These are phyloP conservation scores for Cryptococcus sp. DNA, from an alignment of 1,284 basidiomycete genomes.

Conservation along the genomic window DNA sequence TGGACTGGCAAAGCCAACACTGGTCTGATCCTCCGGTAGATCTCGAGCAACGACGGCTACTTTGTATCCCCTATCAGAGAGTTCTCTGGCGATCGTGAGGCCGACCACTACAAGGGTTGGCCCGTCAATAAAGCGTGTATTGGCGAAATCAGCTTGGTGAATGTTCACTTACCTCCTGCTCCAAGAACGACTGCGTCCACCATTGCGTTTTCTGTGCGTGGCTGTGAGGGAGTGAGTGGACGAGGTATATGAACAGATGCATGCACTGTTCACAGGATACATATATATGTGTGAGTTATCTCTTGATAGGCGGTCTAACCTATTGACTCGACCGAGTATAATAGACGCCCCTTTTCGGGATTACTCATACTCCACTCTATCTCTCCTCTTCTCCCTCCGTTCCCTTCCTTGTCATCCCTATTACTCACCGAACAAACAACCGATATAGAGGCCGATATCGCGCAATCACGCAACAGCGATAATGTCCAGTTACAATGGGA, in stretches of 20 bases:
- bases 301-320: too few relatives aligned
- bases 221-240: neutral
- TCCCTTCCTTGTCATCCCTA: too few relatives aligned
- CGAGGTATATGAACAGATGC: neutral
- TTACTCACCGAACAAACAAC: neutral
- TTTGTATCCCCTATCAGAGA: conserved; percentile 55
- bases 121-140: neutral
- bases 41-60: conserved; percentile 67
- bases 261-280: neutral
- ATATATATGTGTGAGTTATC: neutral
- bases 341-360: neutral
- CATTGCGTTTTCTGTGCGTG: conserved; percentile 4
- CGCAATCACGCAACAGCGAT: neutral
- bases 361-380: neutral
- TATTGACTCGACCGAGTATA: neutral
- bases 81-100: conserved; percentile 54
- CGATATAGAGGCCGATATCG: too few relatives aligned
- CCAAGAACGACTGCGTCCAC: conserved; percentile 48
- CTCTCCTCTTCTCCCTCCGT: neutral
- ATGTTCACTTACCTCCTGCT: conserved; percentile 37
- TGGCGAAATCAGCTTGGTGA: neutral
- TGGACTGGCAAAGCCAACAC: conserved; percentile 65
- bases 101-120: conserved; percentile 51
- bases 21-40: conserved; percentile 63
- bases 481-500: neutral